Evolutionary conservation across 2,329 filamentous ascomycete species (phyloP), one percentile per base, ranked within the genome.

Genomic region (Botrytis paeoniae): DNA sequence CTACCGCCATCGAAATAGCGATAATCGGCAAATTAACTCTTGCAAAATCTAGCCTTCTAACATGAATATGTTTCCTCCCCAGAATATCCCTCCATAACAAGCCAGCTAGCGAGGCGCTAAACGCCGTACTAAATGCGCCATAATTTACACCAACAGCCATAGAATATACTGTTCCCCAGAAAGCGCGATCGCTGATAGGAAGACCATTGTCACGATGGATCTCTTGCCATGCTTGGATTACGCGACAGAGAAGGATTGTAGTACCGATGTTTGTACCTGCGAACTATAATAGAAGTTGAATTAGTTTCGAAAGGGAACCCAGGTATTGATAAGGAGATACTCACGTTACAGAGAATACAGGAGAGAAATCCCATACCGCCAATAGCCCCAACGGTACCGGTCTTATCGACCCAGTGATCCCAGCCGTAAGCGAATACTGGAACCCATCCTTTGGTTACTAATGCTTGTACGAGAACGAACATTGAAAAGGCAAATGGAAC

Each of bases 181-280:
- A 93, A 0, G 87, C 91, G 5, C 91, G 86, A 61, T 93, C 83
- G 20, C 83, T 86, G 68, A 93, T 91, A 0, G 85, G 80, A 1
- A 80, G 81, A 0, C 81, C 81, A 57, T 84, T 86, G 0, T 75
- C 73, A 0, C 78, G 72, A 75, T 91, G 89, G 59, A 93, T 92
- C 2, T 82, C 78, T 75, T 88, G 83, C 92, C 92, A 93, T 0
- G 87, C 83, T 79, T 93, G 91, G 18, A 93, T 87, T 10, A 93
- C 86, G 4, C 91, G 89, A 14, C 87, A 92, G 1, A 93, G 84
- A 0, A 93, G 86, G 78, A 94, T 93, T 0, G 91, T 91, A 0
- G 91, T 92, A 48, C 92, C 91, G 70, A 93, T 93, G 76, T 93
- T 93, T 2, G 92, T 93, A 29, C 92, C 92, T 0, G 92, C 90